A percentile compares a stretch with the other conserved stretches of the same genome.
Conservation (phyloP, 768 basidiomycete species). For the Lactifluus pinguis region DNA sequence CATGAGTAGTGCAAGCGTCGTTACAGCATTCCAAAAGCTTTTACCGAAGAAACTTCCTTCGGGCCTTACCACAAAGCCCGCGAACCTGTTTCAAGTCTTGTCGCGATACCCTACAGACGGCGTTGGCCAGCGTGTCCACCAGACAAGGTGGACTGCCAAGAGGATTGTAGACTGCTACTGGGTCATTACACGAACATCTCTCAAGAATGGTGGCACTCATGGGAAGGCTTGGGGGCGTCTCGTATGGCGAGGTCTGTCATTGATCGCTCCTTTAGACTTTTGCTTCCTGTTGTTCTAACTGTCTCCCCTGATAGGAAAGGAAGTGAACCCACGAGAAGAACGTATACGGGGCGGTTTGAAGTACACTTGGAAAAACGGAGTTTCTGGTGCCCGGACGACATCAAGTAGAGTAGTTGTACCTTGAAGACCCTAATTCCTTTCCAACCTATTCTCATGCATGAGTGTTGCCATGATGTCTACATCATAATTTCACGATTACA, state of each 20-base stretch:
- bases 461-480: background rate
- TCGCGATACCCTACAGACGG: slow-evolving; percentile 60
- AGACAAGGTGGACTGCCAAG: slow-evolving; percentile 65
- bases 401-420: background rate
- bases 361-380: slow-evolving; percentile 61
- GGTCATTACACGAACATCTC: slow-evolving; percentile 59
- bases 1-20: slow-evolving; percentile 20
- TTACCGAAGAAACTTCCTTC: slow-evolving; percentile 54
- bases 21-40: slow-evolving; percentile 39
- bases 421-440: background rate
- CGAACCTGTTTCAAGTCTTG: slow-evolving; percentile 64
- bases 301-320: slow-evolving; percentile 38
- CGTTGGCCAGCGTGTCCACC: slow-evolving; percentile 59
- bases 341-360: slow-evolving; percentile 65
- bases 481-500: too few species aligned
- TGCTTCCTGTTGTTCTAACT: background rate
- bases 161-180: slow-evolving; percentile 62
- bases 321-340: slow-evolving; percentile 50
- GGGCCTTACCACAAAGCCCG: slow-evolving; percentile 44
- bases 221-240: slow-evolving; percentile 80
- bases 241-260: slow-evolving; percentile 63
- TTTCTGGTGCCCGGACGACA: slow-evolving; percentile 26
- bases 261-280: background rate
- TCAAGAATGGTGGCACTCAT: slow-evolving; percentile 66
- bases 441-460: background rate